Base-by-base conservation (phyloP, 2,329 filamentous ascomycete species). In the Paecilomyces niveus region DNA sequence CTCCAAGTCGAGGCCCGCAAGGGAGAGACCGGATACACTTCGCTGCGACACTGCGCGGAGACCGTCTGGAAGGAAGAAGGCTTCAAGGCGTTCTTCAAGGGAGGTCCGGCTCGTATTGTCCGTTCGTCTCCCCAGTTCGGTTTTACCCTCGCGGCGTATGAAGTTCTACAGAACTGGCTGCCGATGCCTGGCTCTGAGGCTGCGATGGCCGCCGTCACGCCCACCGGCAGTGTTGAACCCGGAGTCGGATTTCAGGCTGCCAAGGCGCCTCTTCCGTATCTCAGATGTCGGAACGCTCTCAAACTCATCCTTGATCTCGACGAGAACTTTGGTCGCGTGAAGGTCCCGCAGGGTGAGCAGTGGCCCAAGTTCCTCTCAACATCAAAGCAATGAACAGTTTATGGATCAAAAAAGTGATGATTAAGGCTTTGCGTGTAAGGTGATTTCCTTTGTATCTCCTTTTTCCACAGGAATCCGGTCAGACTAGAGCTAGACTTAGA, bases 11-110 rank as follows among this genome's bases (percentile, higher is more conserved):
- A 99, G 76, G 92, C 93, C 22, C 89, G 94, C 64, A 97, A 97
- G 81, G 94, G 94, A 63, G 93, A 99, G 69, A 88, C 87, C 3
- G 82, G 83, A 54, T 99, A 99, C 81, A 94, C 85, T 50, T 90
- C 89, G 53, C 83, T 99, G 54, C 85, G 91, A 58, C 91, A 99
- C 77, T 90, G 88, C 57, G 94, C 94, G 39, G 77, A 77, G 67
- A 96, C 90, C 13, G 89, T 99, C 68, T 88, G 83, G 79, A 86
- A 87, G 74, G 90, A 97, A 74, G 94, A 99, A 76, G 94, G 94
- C 10, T 93, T 97, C 83, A 85, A 83, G 63, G 94, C 94, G 26
- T 99, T 99, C 82, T 99, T 97, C 87, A 97, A 97, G 82, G 94
- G 94, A 65, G 94, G 94, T 1, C 92, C 93, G 1, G 94, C 94